These are phyloP conservation scores for Rhodamnia rubescens DNA, from an alignment of 345 rosid genomes.

Conservation along the genomic window DNA sequence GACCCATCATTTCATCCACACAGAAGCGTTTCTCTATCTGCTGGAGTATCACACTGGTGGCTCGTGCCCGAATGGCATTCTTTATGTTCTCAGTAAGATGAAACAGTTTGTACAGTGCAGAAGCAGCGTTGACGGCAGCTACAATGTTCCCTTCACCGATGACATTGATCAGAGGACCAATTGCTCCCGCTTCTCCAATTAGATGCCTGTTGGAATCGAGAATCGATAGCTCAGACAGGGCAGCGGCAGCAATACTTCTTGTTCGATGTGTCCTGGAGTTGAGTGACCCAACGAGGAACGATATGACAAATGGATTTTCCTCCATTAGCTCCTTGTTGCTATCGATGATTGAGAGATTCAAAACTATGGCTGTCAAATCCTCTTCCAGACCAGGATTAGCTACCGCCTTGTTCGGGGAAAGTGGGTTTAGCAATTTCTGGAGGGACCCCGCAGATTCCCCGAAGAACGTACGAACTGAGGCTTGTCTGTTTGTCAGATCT, in stretches of 20 bases:
- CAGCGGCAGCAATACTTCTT: slow-evolving; percentile 44
- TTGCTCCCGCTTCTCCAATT: slow-evolving; percentile 42
- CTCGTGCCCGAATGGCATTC: slow-evolving; percentile 27
- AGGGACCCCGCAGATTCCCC: slow-evolving; percentile 17
- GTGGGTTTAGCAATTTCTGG: slow-evolving; percentile 28
- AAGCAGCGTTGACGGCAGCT: slow-evolving; percentile 31
- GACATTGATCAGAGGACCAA: slow-evolving; percentile 33
- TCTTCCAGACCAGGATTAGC: slow-evolving; percentile 28
- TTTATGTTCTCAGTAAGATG: slow-evolving; percentile 14
- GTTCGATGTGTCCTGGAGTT: slow-evolving; percentile 23
- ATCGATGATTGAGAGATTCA: slow-evolving; percentile 35
- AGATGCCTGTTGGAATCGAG: slow-evolving; percentile 16
- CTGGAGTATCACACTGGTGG: slow-evolving; percentile 19
- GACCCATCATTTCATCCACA: slow-evolving; percentile 34
- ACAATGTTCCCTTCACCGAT: slow-evolving; percentile 27
- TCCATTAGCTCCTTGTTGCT: slow-evolving; percentile 22
- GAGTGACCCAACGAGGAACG: slow-evolving; percentile 30
- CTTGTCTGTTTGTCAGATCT: slow-evolving; percentile 28
- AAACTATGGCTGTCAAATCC: slow-evolving; percentile 29
- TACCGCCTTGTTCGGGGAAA: slow-evolving; percentile 5
- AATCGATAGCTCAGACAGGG: slow-evolving; percentile 30
- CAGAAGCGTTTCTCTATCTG: slow-evolving; percentile 22
- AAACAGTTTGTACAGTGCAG: slow-evolving; percentile 35
- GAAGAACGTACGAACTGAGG: slow-evolving; percentile 23
- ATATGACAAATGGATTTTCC: slow-evolving; percentile 24